phyloP scores from a whole-genome alignment of 768 basidiomycete genomes.

The Amanita rubescens region DNA sequence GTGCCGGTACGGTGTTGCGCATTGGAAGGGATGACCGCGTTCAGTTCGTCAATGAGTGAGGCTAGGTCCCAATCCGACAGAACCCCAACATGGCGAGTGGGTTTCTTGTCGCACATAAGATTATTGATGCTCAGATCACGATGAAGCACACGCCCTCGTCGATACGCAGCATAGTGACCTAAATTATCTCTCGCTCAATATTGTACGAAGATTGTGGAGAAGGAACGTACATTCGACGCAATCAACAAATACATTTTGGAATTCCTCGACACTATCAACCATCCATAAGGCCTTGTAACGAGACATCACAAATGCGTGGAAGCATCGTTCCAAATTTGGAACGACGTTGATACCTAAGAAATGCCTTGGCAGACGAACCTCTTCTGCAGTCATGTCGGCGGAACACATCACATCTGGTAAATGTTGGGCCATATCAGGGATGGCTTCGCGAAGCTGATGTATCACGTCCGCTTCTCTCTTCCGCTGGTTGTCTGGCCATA shows the following conservation, averaged over 20 bases:
- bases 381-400: background rate
- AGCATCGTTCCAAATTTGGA: conserved; percentile 8
- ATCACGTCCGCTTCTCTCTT: conserved; percentile 9
- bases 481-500: conserved; percentile 10
- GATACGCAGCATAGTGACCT: conserved; percentile 21
- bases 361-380: conserved; percentile 10
- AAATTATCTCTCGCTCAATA: background rate
- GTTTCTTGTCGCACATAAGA: conserved; percentile 17
- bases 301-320: conserved; percentile 15
- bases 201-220: background rate
- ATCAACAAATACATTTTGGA: conserved; percentile 21
- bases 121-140: conserved; percentile 25
- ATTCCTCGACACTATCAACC: conserved; percentile 15
- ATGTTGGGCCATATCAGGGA: conserved; percentile 10
- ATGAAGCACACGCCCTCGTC: conserved; percentile 19
- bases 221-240: conserved; percentile 22
- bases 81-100: conserved; percentile 13
- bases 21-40: background rate
- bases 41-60: conserved; percentile 6
- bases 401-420: conserved; percentile 10
- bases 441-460: background rate
- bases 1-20: conserved; percentile 21
- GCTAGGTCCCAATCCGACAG: conserved; percentile 24
- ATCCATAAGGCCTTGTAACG: conserved; percentile 17
- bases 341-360: background rate